Evolutionary conservation across 345 rosid genomes (phyloP), one percentile per base, ranked within the genome.

Genomic region (Syzygium jambos): DNA sequence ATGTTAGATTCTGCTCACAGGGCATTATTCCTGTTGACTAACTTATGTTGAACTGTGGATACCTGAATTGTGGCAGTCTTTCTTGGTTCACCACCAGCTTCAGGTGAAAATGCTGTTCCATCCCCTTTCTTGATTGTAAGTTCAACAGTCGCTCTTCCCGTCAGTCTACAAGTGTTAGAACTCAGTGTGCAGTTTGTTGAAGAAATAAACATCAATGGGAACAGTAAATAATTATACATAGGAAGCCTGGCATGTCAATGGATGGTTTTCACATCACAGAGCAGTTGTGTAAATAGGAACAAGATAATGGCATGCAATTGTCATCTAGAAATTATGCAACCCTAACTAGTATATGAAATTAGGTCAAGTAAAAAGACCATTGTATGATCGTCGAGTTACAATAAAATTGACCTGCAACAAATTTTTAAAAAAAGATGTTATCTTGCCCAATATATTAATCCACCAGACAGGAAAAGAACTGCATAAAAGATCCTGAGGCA

Each of bases 121-220:
- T 96, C 98, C 86, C 89, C 95, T 92, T 92, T 97, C 92, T 93
- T 98, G 87, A 97, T 86, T 51, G 93, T 95, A 90, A 96, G 91
- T 91, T 96, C 98, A 84, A 96, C 94, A 46, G 88, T 92, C 90
- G 94, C 99, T 92, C 99, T 95, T 51, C 99, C 99, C 65, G 95
- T 92, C 87, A 96, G 92, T 94, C 98, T 97, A 85, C 87, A 91
- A 84, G 88, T 53, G 63, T 49, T 10, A 73, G 82, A 38, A 73
- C 80, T 73, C 49, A 73, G 25, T 19, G 80, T 5, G 82, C 82
- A 73, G 49, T 73, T 73, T 38, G 43, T 19, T 73, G 82, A 38
- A 73, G 82, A 9, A 73, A 73, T 73, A 73, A 73, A 73, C 7
- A 19, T 73, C 27, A 19, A 19, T 73, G 49, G 22, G 49, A 73